Evolutionary conservation across 306 rosid species (phyloP), one percentile per base, ranked within the genome.

Genomic region (Styphnolobium japonicum): DNA sequence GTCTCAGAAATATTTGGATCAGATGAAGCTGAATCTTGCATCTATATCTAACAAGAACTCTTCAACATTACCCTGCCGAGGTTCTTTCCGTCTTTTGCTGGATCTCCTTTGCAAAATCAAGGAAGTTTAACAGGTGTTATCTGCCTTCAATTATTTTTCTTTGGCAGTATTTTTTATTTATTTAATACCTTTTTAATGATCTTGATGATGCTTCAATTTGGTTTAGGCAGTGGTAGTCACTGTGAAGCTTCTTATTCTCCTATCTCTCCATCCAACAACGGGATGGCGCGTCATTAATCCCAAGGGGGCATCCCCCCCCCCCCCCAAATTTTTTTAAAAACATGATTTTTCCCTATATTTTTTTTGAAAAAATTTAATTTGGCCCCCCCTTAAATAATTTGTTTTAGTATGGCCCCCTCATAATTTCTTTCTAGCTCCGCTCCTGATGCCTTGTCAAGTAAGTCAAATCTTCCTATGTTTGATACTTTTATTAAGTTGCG

Each of bases 1-100:
- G 66, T 86, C 90, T 25, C 77, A 80, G 75, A 82, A 82, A 75
- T 79, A 67, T 78, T 67, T 88, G 86, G 88, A 88, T 82, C 77
- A 79, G 86, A 90, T 88, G 89, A 86, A 84, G 79, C 76, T 27
- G 76, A 77, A 74, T 60, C 49, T 80, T 18, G 34, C 78, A 18
- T 27, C 49, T 60, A 6, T 16, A 49, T 31, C 87, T 34, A 76
- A 64, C 27, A 71, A 53, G 56, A 67, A 43, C 57, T 49, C 66
- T 27, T 73, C 87, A 7, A 40, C 77, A 11, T 45, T 57, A 67
- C 45, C 78, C 18, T 10, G 19, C 23, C 48, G 55, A 43, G 78
- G 83, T 71, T 76, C 81, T 33, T 34, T 51, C 70, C n/a, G 73
- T 70, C 73, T 21, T 73, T 10, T 79, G 12, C 80, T 12, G 37